Evolutionary conservation across 2,329 filamentous ascomycete species (phyloP), one percentile per base, ranked within the genome.

Genomic region (Aspergillus novoparasiticus): DNA sequence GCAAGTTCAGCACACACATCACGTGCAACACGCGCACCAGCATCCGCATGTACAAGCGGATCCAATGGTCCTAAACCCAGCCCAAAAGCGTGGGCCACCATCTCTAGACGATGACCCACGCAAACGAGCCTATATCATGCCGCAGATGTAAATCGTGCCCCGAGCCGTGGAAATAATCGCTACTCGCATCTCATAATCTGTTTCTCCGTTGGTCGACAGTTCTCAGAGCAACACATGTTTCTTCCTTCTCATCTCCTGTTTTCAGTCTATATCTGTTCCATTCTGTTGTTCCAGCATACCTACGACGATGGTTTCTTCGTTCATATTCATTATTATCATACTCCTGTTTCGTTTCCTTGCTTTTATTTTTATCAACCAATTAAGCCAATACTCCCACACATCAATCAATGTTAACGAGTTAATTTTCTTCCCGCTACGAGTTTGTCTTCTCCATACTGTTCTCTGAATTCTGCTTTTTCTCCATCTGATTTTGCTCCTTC

Each of bases 81-180:
- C 59, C 11, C 68, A 70, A 46, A 70, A 70, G 60, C 67, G 68
- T 23, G 58, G 62, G 2, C 48, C 61, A 3, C 57, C 65, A 26
- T 56, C 53, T 11, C 57, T 67, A 19, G 67, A 68, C 34, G 67
- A 70, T 16, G 68, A 70, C 34, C 68, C 68, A 3, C 67, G 68
- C 32, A 70, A 70, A 46, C 65, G 68, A 28, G 66, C 67, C 30
- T 70, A 65, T 41, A 63, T 70, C 12, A 66, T 70, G 61, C 65
- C 64, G 46, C 62, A 69, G 53, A 61, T 64, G 62, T 67, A 69
- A 51, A 51, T 51, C 28, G 28, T 32, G 14, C 16, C 48, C 41
- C 11, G 21, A 21, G 4, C 10, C 28, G 28, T 51, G 48, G 48
- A 51, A 51, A 51, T 51, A 51, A 51, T 34, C 19, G 4, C 16